These are phyloP conservation scores for Aeschynomene evenia DNA, from an alignment of 306 rosid species.

Conservation along the genomic window DNA sequence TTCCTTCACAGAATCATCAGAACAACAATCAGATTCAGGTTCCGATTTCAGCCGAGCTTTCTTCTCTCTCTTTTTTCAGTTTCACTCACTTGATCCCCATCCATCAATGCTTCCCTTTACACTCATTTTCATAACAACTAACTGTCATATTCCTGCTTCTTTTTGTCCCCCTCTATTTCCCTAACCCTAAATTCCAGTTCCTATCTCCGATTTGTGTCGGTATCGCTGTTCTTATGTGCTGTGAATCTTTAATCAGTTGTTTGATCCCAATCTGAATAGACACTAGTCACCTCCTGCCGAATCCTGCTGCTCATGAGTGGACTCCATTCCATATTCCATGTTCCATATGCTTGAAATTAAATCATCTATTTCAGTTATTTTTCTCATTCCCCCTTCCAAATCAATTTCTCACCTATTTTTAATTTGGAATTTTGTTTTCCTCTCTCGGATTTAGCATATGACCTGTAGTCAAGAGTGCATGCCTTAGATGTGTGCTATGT, in stretches of 20 bases:
- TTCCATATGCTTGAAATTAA: not conserved
- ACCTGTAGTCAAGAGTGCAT: not conserved
- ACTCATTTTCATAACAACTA: not conserved
- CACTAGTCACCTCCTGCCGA: not conserved
- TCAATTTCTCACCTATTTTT: not conserved
- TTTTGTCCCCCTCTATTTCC: not conserved
- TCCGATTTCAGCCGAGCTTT: not conserved
- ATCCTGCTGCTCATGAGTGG: not conserved
- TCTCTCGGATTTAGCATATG: not conserved
- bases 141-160: not conserved
- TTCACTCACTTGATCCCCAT: too few species aligned
- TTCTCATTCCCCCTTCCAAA: not conserved
- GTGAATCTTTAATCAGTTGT: too few species aligned
- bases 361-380: not conserved
- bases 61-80: not conserved
- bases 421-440: not conserved
- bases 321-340: not conserved
- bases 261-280: not conserved
- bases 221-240: too few species aligned
- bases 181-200: conserved; percentile 32
- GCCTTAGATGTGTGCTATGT: not conserved
- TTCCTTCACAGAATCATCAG: not conserved
- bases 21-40: not conserved
- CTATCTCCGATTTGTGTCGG: not conserved
- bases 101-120: not conserved